phyloP scores from a whole-genome alignment of 2,329 filamentous ascomycete species.

The Emergomyces pasteurianus region DNA sequence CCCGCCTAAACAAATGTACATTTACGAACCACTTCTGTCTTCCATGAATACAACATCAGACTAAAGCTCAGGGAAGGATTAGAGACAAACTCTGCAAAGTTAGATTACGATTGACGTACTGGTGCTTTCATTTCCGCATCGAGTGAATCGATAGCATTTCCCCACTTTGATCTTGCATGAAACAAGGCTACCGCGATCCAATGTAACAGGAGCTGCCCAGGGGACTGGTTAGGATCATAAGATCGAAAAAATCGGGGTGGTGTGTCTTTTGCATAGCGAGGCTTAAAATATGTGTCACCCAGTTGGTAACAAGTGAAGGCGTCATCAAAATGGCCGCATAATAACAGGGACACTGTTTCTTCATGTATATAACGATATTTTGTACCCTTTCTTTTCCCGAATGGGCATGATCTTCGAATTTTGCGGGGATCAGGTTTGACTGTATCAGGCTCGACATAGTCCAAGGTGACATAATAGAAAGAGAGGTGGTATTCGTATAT shows the following conservation, averaged over 20 bases:
- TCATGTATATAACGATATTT: slow-evolving; percentile 6
- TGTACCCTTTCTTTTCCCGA: slow-evolving; percentile 1
- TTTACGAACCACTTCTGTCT: slow-evolving; percentile 3
- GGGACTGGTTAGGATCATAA: slow-evolving; percentile 3
- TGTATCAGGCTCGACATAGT: slow-evolving; percentile 1
- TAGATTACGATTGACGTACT: not conserved
- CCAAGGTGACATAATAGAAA: slow-evolving; percentile 5
- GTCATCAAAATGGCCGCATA: slow-evolving; percentile 4
- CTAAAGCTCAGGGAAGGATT: not conserved
- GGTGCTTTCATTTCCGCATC: slow-evolving; percentile 5
- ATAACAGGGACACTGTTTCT: slow-evolving; percentile 4
- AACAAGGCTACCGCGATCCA: slow-evolving; percentile 6
- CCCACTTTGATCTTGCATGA: slow-evolving; percentile 4
- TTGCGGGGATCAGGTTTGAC: slow-evolving; percentile 4
- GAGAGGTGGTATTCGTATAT: slow-evolving; percentile 6
- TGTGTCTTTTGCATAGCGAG: slow-evolving; percentile 2
- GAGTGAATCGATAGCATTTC: slow-evolving; percentile 5
- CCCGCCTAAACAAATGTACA: not conserved
- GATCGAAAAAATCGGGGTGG: not conserved
- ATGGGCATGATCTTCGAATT: slow-evolving; percentile 3
- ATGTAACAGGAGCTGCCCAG: slow-evolving; percentile 2
- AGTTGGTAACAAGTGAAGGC: slow-evolving; percentile 5
- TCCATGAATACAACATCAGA: slow-evolving; percentile 4
- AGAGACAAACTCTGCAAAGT: not conserved
- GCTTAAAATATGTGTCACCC: slow-evolving; percentile 3